These are phyloP conservation scores for Cyclostephanos tholiformis DNA, from an alignment of 108 stramenopile genomes.

Conservation along the genomic window DNA sequence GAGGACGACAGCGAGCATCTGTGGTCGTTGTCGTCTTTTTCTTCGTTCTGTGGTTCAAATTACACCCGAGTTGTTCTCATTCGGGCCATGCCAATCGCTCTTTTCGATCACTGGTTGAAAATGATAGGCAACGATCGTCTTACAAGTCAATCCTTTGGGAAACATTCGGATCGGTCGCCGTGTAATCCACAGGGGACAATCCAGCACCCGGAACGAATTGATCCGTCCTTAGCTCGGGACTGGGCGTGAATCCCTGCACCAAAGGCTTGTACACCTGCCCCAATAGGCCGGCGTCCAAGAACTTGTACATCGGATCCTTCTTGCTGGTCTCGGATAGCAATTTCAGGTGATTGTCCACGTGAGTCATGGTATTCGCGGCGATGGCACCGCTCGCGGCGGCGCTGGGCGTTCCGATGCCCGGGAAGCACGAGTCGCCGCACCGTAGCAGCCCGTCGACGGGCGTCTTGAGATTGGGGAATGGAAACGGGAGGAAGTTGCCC, in stretches of 20 bases:
- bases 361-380: conserved; percentile 83
- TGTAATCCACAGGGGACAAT: conserved; percentile 44
- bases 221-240: conserved; percentile 67
- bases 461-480: conserved; percentile 90
- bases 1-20: too few species aligned
- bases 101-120: too few species aligned
- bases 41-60: too few species aligned
- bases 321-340: conserved; percentile 76
- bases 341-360: conserved; percentile 82
- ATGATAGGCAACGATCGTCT: background rate
- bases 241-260: conserved; percentile 81
- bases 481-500: conserved; percentile 78
- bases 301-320: conserved; percentile 88
- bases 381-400: conserved; percentile 95
- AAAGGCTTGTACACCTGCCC: conserved; percentile 81
- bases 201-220: conserved; percentile 37
- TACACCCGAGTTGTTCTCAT: too few species aligned
- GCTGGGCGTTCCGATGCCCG: conserved; percentile 93
- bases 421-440: conserved; percentile 95
- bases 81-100: too few species aligned
- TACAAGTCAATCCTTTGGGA: conserved; percentile 44
- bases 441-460: conserved; percentile 88
- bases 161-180: conserved; percentile 43
- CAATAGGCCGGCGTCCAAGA: conserved; percentile 83
- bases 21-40: too few species aligned